Evolutionary conservation across 1,139 yeast species (phyloP).

Genomic region (Pichia sp.): DNA sequence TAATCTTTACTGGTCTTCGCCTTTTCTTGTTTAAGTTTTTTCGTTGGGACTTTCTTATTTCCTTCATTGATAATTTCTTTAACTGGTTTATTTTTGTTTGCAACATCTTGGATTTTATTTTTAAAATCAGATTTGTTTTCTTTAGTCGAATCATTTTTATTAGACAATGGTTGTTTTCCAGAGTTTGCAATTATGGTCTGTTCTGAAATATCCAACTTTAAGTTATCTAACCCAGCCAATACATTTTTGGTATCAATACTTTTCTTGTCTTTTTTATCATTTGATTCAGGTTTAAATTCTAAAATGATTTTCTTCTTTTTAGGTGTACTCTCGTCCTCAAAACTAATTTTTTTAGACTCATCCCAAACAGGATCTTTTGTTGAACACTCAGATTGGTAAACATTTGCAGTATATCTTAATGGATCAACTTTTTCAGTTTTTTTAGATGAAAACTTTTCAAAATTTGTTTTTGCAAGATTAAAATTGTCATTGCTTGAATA

Average conservation of each 20-base stretch:
- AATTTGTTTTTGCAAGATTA: no score
- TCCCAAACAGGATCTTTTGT: neutral
- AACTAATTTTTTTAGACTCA: neutral
- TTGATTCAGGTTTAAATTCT: no score
- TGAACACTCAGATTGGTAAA: neutral
- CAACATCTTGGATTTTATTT: no score
- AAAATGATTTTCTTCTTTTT: no score
- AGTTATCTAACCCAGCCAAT: conserved; percentile 8
- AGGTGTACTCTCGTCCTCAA: conserved; percentile 7
- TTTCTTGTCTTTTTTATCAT: neutral
- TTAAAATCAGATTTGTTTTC: no score
- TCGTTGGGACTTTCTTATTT: neutral
- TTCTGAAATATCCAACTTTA: conserved; percentile 2
- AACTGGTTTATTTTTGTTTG: no score
- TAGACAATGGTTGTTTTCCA: no score
- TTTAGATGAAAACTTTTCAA: neutral
- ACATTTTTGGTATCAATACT: conserved; percentile 7
- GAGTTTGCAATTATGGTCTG: neutral
- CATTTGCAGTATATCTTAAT: neutral
- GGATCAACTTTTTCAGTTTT: neutral
- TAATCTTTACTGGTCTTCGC: neutral
- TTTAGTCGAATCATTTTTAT: no score
- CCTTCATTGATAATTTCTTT: neutral
- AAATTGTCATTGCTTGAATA: neutral
- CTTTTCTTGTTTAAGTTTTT: neutral